phyloP scores from a whole-genome alignment of 495 filamentous ascomycete species.

The Pyrenopolyporus hunteri region DNA sequence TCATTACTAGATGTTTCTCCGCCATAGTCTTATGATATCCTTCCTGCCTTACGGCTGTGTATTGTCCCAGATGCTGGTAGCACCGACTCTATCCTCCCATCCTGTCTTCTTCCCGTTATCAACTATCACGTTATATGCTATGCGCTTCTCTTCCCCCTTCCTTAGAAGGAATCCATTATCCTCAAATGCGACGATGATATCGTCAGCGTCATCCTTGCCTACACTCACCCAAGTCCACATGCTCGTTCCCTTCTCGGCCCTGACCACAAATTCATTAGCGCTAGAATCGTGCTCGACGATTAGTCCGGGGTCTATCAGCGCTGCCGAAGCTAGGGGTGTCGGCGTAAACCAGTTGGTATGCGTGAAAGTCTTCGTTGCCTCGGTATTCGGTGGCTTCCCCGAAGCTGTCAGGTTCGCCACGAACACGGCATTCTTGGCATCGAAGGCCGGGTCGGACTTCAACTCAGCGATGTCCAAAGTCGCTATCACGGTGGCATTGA shows the following conservation, averaged over 20 bases:
- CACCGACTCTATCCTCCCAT: conserved; percentile 62
- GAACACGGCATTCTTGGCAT: conserved; percentile 58
- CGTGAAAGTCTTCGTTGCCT: conserved; percentile 54
- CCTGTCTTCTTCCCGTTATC: conserved; percentile 50
- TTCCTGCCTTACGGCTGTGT: conserved; percentile 41
- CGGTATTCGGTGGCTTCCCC: conserved; percentile 61
- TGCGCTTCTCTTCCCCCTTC: conserved; percentile 57
- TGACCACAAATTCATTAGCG: conserved; percentile 58
- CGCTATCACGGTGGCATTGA: conserved; percentile 66
- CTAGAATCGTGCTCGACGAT: conserved; percentile 49
- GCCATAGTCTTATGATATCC: neutral
- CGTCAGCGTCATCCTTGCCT: conserved; percentile 48
- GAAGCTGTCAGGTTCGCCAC: conserved; percentile 60
- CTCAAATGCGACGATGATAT: conserved; percentile 64
- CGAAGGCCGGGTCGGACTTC: conserved; percentile 13
- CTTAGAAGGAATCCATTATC: conserved; percentile 65
- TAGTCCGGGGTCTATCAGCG: conserved; percentile 62
- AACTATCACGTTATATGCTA: conserved; percentile 54
- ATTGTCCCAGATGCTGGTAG: conserved; percentile 70
- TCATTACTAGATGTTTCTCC: neutral
- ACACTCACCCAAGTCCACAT: conserved; percentile 73
- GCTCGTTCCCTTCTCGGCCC: conserved; percentile 63
- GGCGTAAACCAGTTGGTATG: conserved; percentile 65
- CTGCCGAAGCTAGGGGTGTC: conserved; percentile 57
- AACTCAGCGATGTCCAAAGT: conserved; percentile 44